Conservation (phyloP, 306 rosid genomes). For the Nissolia schottii region DNA sequence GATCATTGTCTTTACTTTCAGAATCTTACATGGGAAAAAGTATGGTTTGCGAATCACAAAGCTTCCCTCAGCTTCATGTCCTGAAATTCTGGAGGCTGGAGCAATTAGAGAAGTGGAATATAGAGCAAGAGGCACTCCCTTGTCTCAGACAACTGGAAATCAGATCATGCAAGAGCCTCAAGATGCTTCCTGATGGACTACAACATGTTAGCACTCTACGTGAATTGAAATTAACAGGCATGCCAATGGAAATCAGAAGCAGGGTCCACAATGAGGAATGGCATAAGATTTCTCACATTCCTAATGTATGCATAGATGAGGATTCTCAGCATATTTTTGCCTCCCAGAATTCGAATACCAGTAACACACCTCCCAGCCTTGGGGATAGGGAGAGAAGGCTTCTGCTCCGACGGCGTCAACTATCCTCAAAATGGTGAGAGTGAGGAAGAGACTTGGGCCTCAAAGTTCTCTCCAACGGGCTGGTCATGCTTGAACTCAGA, state of each 20-base stretch:
- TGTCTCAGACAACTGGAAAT: slow-evolving; percentile 38
- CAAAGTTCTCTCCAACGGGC: too few relatives aligned
- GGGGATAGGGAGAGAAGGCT: too few relatives aligned
- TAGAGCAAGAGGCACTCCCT: slow-evolving; percentile 27
- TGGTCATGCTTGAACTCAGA: too few relatives aligned
- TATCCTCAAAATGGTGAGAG: too few relatives aligned
- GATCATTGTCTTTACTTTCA: slow-evolving; percentile 9
- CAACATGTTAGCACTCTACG: slow-evolving; percentile 6
- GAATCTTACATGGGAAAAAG: slow-evolving; percentile 18
- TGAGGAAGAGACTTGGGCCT: too few relatives aligned
- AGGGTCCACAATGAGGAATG: neutral
- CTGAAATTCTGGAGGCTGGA: slow-evolving; percentile 30
- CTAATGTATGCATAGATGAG: neutral
- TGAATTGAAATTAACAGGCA: slow-evolving; percentile 37
- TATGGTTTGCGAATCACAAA: neutral
- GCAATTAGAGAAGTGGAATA: neutral
- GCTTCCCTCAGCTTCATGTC: slow-evolving; percentile 32
- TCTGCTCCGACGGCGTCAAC: too few relatives aligned
- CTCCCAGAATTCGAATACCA: neutral
- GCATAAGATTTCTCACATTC: neutral
- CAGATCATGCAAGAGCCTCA: slow-evolving; percentile 4
- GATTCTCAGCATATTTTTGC: neutral
- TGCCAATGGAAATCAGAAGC: slow-evolving; percentile 1
- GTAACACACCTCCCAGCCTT: neutral
- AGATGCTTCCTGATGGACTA: slow-evolving; percentile 27